These are phyloP conservation scores for Coniochaeta sp. DNA, from an alignment of 2,329 filamentous ascomycete genomes.

Conservation along the genomic window DNA sequence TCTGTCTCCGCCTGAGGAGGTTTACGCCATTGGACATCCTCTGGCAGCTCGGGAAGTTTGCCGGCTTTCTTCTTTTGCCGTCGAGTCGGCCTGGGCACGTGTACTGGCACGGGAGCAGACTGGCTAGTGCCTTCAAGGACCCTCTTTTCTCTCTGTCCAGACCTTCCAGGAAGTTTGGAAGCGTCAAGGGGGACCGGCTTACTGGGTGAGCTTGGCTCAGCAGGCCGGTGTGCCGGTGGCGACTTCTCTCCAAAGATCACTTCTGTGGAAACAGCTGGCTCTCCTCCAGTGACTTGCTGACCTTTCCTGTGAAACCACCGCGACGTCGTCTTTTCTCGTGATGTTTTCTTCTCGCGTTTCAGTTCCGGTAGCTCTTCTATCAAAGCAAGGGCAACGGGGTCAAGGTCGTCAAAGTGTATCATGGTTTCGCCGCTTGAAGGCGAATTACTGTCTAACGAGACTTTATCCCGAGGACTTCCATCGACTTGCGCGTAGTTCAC, in stretches of 20 bases:
- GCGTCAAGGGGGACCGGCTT: neutral
- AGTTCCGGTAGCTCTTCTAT: slow-evolving; percentile 4
- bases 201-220: neutral
- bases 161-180: neutral
- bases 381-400: slow-evolving; percentile 2
- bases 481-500: neutral
- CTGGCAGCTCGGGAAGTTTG: neutral
- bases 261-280: neutral
- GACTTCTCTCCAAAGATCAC: neutral
- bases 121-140: neutral
- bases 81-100: neutral
- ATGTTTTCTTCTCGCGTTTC: neutral
- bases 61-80: neutral
- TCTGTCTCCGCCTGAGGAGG: neutral
- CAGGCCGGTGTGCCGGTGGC: neutral
- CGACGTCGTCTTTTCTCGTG: neutral
- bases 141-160: neutral
- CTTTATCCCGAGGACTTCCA: neutral
- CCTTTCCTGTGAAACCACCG: neutral
- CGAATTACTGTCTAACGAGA: neutral
- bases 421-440: neutral
- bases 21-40: neutral
- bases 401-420: slow-evolving; percentile 5
- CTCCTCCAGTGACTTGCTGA: neutral
- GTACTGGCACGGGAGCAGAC: neutral